Evolutionary conservation across 1,284 basidiomycete genomes (phyloP), one percentile per base, ranked within the genome.

Genomic region (Puccinia polysora): DNA sequence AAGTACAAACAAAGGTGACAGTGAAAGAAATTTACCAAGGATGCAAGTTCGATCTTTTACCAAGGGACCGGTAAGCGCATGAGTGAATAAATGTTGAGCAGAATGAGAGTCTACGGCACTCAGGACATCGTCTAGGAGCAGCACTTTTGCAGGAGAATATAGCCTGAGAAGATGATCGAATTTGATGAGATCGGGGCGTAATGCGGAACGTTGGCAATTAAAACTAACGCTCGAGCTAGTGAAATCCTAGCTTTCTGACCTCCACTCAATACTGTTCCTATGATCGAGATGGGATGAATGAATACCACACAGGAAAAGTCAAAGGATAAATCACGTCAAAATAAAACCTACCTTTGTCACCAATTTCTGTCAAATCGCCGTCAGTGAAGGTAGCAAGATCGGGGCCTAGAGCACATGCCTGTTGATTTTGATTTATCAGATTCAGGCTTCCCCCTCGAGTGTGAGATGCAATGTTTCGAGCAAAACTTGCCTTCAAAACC

Each of bases 291-390:
- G 15, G 38, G 34, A 28, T 49, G n/a, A n/a, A n/a, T n/a, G n/a
- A n/a, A n/a, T n/a, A n/a, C n/a, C n/a, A n/a, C n/a, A n/a, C n/a
- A n/a, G n/a, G 32, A 43, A 4, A 8, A 63, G 20, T 32, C 3
- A 25, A 23, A 12, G 2, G 47, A 58, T 30, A 34, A 47, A 34
- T 20, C 34, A 32, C 1, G 34, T 20, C n/a, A 25, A 23, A 58
- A 28, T 20, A 14, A 4, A 23, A 45, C 60, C 25, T 45, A 71
- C 79, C 79, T 90, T 91, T 68, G 74, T 85, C 84, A 1, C 84
- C 84, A 0, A 85, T 84, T 75, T 85, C 83, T 28, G 91, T 94
- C 81, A 87, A 82, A 78, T 94, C 91, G 1, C 90, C 89, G 89
- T 75, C 89, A 86, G 49, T 78, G 75, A 89, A 85, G 62, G 88